Evolutionary conservation across 1,284 basidiomycete species (phyloP), one percentile per base, ranked within the genome.

Genomic region (Cutaneotrichosporon arboriforme): DNA sequence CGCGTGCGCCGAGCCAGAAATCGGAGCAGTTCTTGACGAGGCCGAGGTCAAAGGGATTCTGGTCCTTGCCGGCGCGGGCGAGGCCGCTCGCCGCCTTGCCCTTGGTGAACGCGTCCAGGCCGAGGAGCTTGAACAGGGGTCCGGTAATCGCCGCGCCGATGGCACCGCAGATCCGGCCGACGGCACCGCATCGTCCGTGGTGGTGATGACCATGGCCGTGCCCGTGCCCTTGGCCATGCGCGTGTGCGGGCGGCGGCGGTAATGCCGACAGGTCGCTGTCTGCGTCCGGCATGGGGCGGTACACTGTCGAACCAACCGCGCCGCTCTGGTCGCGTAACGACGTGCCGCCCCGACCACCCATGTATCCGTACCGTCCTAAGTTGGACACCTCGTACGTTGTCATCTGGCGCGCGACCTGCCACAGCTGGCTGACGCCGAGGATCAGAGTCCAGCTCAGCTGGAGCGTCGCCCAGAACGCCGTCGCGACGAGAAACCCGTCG

Each of bases 321-420:
- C 76, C 76, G 26, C 60, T 60, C 58, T 77, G 76, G 43, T 75
- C 74, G 12, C 72, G 60, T 41, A 77, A 52, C 21, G 67, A 70
- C 23, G 66, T 81, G 5, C 89, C 88, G 3, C 79, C 79, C 26
- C 88, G 84, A 0, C 92, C 92, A 44, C 94, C 96, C 91, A 98
- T 97, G 77, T 85, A 97, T 3, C 96, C 94, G 67, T 87, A 97
- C 46, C 94, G 81, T 1, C 93, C 91, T 3, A 97, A 83, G 69
- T 98, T 98, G 54, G 85, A 87, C 5, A 97, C 89, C 70, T 99
- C 94, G 52, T 96, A 81, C 0, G 94, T 97, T 1, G 94, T 99
- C 83, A 98, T 90, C 69, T 98, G 94, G 17, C 87, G 81, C 9
- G 85, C 82, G 49, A 97, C 83, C 75, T 97, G 94, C 87, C 89